Conservation (phyloP, 2,329 filamentous ascomycete species). For the Claviceps purpurea region DNA sequence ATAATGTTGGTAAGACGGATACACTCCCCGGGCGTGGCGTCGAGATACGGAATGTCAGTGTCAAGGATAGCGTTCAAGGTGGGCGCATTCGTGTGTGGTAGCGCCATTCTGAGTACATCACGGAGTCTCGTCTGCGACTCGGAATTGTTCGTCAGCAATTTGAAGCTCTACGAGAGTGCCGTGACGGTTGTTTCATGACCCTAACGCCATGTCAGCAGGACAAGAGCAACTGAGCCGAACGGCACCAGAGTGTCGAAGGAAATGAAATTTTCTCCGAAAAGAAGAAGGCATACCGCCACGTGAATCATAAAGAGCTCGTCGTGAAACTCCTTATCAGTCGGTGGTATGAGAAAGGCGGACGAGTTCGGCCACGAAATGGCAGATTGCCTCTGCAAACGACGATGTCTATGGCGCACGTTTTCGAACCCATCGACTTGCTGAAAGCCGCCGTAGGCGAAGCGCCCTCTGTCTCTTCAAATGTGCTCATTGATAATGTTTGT, state of each 20-base stretch:
- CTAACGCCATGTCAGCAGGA: neutral
- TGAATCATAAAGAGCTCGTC: conserved; percentile 13
- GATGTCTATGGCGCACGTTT: conserved; percentile 5
- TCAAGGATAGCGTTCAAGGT: neutral
- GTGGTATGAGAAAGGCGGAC: neutral
- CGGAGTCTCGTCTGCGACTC: conserved; percentile 10
- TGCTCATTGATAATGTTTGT: neutral
- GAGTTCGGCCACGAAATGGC: neutral
- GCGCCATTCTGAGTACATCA: conserved; percentile 7
- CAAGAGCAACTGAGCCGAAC: no score
- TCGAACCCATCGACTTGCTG: neutral
- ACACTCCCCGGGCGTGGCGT: conserved; percentile 1
- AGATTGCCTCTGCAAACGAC: conserved; percentile 1
- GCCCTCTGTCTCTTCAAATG: neutral
- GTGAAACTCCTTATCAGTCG: conserved; percentile 8
- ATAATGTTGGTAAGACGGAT: neutral
- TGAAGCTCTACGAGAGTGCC: conserved; percentile 10
- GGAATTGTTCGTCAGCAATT: conserved; percentile 10
- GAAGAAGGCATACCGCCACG: neutral
- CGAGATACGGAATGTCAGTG: conserved; percentile 1
- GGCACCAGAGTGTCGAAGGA: no score
- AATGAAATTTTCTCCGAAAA: no score
- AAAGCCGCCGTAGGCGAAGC: neutral
- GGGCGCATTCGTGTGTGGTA: neutral
- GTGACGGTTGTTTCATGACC: conserved; percentile 13